These are phyloP conservation scores for Rossbeevera mucosa DNA, from an alignment of 768 basidiomycete species.

Conservation along the genomic window DNA sequence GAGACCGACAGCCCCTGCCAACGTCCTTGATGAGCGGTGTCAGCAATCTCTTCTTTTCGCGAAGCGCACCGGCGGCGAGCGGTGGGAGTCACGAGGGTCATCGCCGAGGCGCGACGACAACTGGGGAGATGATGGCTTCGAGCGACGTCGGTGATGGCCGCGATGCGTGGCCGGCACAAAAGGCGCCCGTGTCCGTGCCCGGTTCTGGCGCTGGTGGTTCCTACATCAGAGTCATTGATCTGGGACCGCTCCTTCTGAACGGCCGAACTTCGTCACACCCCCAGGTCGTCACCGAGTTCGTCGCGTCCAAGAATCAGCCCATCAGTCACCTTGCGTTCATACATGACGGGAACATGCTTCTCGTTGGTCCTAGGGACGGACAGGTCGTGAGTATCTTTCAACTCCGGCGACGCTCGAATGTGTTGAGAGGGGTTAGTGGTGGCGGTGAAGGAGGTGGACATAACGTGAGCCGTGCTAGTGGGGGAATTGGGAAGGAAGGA, in stretches of 20 bases:
- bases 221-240: slow-evolving; percentile 56
- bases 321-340: slow-evolving; percentile 49
- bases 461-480: background rate
- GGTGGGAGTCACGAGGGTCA: slow-evolving; percentile 12
- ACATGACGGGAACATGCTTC: slow-evolving; percentile 47
- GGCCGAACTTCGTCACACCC: slow-evolving; percentile 19
- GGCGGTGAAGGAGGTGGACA: background rate
- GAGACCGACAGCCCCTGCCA: slow-evolving; percentile 12
- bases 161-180: slow-evolving; percentile 3
- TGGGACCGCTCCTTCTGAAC: slow-evolving; percentile 35
- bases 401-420: slow-evolving; percentile 27
- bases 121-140: slow-evolving; percentile 9
- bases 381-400: slow-evolving; percentile 49
- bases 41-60: slow-evolving; percentile 48
- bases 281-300: slow-evolving; percentile 43
- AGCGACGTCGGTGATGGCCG: slow-evolving; percentile 11
- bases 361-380: slow-evolving; percentile 52
- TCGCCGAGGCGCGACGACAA: slow-evolving; percentile 14
- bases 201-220: slow-evolving; percentile 36
- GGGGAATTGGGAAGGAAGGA: slow-evolving; percentile 1
- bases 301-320: slow-evolving; percentile 43
- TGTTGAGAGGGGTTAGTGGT: slow-evolving; percentile 13
- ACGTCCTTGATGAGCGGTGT: slow-evolving; percentile 25
- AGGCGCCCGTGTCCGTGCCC: background rate
- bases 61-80: slow-evolving; percentile 54